These are phyloP conservation scores for Macadamia tetraphylla DNA, from an alignment of 164 flowering plant genomes.

Conservation along the genomic window DNA sequence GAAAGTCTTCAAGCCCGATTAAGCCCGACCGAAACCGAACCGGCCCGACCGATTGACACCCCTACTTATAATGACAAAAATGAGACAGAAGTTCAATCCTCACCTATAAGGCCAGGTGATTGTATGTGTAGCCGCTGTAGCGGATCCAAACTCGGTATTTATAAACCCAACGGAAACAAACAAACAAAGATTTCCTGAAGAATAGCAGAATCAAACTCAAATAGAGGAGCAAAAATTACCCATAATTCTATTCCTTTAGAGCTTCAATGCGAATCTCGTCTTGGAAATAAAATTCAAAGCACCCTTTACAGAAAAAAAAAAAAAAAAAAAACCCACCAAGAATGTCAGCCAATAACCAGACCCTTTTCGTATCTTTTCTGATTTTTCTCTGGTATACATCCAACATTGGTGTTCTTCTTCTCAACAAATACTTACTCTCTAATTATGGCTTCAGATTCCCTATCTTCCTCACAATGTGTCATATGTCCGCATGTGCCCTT, in stretches of 20 bases:
- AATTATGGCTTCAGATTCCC: slow-evolving; percentile 71
- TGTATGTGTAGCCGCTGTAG: too few relatives aligned
- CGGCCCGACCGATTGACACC: too few relatives aligned
- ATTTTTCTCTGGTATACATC: slow-evolving; percentile 63
- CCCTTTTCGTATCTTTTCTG: slow-evolving; percentile 45
- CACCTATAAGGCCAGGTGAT: too few relatives aligned
- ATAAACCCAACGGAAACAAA: too few relatives aligned
- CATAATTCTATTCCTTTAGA: slow-evolving; percentile 7
- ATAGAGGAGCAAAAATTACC: not conserved
- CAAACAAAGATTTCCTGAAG: too few relatives aligned
- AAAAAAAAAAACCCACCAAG: not conserved
- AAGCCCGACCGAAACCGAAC: too few relatives aligned
- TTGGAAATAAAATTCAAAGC: not conserved
- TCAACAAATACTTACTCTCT: slow-evolving; percentile 64
- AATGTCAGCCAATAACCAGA: slow-evolving; percentile 14
- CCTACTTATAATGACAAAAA: too few relatives aligned
- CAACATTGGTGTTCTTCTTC: slow-evolving; percentile 70
- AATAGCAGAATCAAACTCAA: too few relatives aligned
- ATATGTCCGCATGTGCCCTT: slow-evolving; percentile 72
- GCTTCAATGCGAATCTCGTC: slow-evolving; percentile 13
- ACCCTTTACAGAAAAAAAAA: not conserved
- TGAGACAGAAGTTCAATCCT: too few relatives aligned
- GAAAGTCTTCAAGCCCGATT: too few relatives aligned
- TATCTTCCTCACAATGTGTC: slow-evolving; percentile 82
- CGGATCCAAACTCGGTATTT: too few relatives aligned